Evolutionary conservation across 1,139 yeast species (phyloP), one percentile per base, ranked within the genome.

Genomic region (Fermentozyma sake): DNA sequence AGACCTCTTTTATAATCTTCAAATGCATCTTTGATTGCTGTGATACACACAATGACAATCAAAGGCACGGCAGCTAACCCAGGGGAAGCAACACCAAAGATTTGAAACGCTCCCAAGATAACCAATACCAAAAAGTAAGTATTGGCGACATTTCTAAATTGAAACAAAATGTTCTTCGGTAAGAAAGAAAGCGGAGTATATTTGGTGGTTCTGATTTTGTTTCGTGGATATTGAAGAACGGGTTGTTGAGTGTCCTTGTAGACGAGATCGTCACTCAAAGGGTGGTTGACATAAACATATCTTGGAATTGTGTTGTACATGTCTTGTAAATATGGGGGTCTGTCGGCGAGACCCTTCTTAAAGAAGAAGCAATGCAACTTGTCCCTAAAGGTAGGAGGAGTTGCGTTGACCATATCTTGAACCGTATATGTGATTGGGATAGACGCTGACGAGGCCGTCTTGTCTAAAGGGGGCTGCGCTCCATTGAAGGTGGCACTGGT

Each of bases 161-260:
- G 97, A 41, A 68, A 70, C 32, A 65, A 52, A 25, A 91, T 55
- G 54, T 91, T 89, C 56, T 86, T 87, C 9, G 97, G 97, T 24
- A 91, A 49, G 46, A 91, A 91, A 5, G 93, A 65, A 27, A 91
- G 50, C 5, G 96, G 96, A 7, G 97, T 89, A 55, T 91, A 91
- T 57, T 87, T 89, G 4, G 98, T 87, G 2, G 98, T 89, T 61
- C 96, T 79, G 45, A 91, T 86, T 56, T 91, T 91, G 61, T 91
- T 91, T 51, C 95, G 72, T 3, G 94, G 79, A 51, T 80, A 91
- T 9, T 48, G 40, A 7, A 58, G 47, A 5, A 61, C 44, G 1
- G 94, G 93, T 31, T 65, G 55, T 25, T 70, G 28, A 3, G 42
- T 36, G 22, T 52, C 52, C 24, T 27, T 38, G 24, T 36, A 29